phyloP scores from a whole-genome alignment of 1,284 basidiomycete genomes.

The Tilletia walkeri region DNA sequence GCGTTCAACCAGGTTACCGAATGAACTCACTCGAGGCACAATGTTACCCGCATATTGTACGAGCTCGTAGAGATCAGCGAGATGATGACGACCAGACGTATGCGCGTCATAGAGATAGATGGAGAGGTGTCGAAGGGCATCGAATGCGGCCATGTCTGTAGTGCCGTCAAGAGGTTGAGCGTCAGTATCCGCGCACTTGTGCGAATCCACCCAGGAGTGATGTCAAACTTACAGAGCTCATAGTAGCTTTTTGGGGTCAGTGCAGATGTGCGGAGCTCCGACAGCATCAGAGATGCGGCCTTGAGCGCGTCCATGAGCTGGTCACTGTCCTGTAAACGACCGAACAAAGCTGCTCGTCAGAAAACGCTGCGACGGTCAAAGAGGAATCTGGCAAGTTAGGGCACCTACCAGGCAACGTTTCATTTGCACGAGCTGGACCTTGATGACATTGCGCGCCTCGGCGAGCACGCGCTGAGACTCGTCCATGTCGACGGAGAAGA shows the following conservation, averaged over 20 bases:
- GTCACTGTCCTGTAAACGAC: conserved; percentile 37
- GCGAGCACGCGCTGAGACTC: conserved; percentile 50
- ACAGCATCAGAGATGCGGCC: conserved; percentile 52
- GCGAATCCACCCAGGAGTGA: background rate
- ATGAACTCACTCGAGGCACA: conserved; percentile 35
- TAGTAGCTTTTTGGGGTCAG: conserved; percentile 55
- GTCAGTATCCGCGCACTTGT: background rate
- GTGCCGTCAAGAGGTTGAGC: background rate
- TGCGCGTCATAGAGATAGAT: conserved; percentile 55
- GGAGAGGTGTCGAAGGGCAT: conserved; percentile 52
- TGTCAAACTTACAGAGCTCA: conserved; percentile 42
- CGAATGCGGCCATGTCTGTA: conserved; percentile 53
- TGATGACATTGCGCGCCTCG: conserved; percentile 53
- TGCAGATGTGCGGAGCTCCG: conserved; percentile 49
- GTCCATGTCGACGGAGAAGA: conserved; percentile 42
- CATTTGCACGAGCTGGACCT: conserved; percentile 54
- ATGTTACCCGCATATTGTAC: conserved; percentile 56
- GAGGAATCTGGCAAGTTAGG: background rate
- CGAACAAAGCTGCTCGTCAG: background rate
- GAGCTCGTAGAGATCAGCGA: conserved; percentile 54
- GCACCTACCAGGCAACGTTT: conserved; percentile 40
- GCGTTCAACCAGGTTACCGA: too few species aligned
- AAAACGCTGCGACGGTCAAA: too few species aligned
- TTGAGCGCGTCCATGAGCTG: conserved; percentile 56
- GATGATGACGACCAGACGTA: conserved; percentile 49